These are phyloP conservation scores for Globisporangium uncinulatum DNA, from an alignment of 352 stramenopile genomes.

Conservation along the genomic window DNA sequence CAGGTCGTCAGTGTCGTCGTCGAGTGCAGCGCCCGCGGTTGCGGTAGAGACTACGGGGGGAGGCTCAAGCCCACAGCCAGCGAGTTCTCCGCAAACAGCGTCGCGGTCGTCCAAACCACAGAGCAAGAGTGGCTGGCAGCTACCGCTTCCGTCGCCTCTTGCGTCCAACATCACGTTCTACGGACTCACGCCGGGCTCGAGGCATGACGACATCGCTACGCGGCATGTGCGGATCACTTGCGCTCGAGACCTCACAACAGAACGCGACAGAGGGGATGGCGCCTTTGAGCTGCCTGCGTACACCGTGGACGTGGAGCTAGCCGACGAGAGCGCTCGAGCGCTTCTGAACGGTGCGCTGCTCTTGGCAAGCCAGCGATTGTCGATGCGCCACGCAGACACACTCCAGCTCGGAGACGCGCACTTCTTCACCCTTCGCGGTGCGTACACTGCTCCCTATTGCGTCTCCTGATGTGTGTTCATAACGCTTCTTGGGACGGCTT, in stretches of 20 bases:
- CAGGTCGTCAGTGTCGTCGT: conserved; percentile 13
- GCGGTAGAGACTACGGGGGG: background rate
- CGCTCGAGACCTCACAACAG: background rate
- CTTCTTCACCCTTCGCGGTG: conserved; percentile 45
- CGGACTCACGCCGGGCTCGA: conserved; percentile 13
- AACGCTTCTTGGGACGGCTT: background rate
- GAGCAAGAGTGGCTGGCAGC: background rate
- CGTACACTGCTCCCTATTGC: background rate
- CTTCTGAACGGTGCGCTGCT: conserved; percentile 32
- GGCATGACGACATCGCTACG: conserved; percentile 18
- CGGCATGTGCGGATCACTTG: conserved; percentile 28
- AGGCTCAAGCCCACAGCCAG: background rate
- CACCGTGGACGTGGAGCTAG: conserved; percentile 28
- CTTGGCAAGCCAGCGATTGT: conserved; percentile 9
- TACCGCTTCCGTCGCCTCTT: no score
- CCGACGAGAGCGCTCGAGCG: conserved; percentile 27
- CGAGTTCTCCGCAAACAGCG: background rate
- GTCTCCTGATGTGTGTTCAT: no score
- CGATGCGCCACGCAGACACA: conserved; percentile 43
- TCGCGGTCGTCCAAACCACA: background rate
- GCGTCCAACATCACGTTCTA: conserved; percentile 11
- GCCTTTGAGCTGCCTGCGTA: background rate
- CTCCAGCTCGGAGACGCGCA: conserved; percentile 33
- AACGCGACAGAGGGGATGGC: background rate
- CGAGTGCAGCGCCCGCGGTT: background rate